Evolutionary conservation across 1,284 basidiomycete species (phyloP).

Genomic region (Austroboletus niveus): DNA sequence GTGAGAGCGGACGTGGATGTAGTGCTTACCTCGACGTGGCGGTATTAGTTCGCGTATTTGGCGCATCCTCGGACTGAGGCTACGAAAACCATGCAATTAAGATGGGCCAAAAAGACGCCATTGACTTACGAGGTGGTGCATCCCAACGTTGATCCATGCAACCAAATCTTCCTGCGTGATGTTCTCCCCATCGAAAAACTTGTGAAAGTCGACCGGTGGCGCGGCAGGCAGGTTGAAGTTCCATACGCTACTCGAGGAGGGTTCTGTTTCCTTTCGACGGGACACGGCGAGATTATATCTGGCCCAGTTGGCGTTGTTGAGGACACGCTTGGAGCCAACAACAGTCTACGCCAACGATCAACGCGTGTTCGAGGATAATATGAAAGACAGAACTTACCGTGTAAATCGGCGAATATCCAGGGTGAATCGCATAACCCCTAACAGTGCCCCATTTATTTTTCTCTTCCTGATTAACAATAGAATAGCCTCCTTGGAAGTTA

Average conservation of each 20-base stretch:
- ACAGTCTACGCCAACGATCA: slow-evolving; percentile 42
- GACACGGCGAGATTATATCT: slow-evolving; percentile 62
- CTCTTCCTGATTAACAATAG: slow-evolving; percentile 59
- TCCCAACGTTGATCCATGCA: slow-evolving; percentile 65
- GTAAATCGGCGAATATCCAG: slow-evolving; percentile 52
- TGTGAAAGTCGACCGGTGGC: slow-evolving; percentile 60
- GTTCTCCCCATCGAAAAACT: slow-evolving; percentile 62
- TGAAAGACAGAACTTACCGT: slow-evolving; percentile 35
- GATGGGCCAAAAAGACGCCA: not conserved
- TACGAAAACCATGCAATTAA: slow-evolving; percentile 14
- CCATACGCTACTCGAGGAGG: slow-evolving; percentile 54
- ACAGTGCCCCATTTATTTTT: slow-evolving; percentile 56
- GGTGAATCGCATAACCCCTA: slow-evolving; percentile 56
- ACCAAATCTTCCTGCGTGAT: slow-evolving; percentile 62
- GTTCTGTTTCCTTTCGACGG: slow-evolving; percentile 58
- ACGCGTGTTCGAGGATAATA: slow-evolving; percentile 2
- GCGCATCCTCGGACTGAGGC: slow-evolving; percentile 60
- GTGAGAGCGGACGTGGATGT: not conserved
- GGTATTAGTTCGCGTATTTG: slow-evolving; percentile 59
- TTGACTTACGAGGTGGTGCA: slow-evolving; percentile 49
- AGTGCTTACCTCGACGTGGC: slow-evolving; percentile 50
- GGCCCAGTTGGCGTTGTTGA: slow-evolving; percentile 64
- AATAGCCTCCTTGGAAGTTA: slow-evolving; percentile 55
- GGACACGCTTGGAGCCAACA: slow-evolving; percentile 54
- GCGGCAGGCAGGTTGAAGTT: slow-evolving; percentile 60